phyloP scores from a whole-genome alignment of 2,329 filamentous ascomycete species.

The Monilinia aucupariae region DNA sequence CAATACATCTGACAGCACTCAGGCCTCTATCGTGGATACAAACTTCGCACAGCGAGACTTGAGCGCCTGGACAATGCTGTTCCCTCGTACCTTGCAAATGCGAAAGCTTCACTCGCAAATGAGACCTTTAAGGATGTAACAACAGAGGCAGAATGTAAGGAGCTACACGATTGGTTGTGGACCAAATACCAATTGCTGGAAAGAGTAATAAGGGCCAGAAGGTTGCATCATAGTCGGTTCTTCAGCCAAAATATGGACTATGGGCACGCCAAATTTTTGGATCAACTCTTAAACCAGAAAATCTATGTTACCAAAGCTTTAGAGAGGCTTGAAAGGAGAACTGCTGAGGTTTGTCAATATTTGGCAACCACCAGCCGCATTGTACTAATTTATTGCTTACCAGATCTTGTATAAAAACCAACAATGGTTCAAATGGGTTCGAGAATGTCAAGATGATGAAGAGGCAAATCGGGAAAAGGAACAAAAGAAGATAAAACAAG shows the following conservation, averaged over 20 bases:
- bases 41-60: constrained; percentile 42
- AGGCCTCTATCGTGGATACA: constrained; percentile 45
- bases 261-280: constrained; percentile 41
- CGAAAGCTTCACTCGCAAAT: constrained; percentile 37
- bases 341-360: constrained; percentile 36
- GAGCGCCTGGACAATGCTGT: constrained; percentile 36
- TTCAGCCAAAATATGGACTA: constrained; percentile 41
- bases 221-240: constrained; percentile 41
- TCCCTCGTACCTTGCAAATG: constrained; percentile 38
- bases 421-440: constrained; percentile 46
- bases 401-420: constrained; percentile 39
- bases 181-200: constrained; percentile 35
- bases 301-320: constrained; percentile 33
- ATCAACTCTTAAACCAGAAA: constrained; percentile 37
- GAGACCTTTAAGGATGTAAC: constrained; percentile 39
- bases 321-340: constrained; percentile 41
- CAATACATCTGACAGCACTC: neutral
- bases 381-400: neutral
- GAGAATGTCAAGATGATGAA: constrained; percentile 41
- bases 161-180: constrained; percentile 41
- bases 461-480: constrained; percentile 44
- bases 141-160: constrained; percentile 37
- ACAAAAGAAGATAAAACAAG: constrained; percentile 45
- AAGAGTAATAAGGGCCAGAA: constrained; percentile 40
- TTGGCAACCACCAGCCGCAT: neutral